Evolutionary conservation across 306 rosid genomes (phyloP).

Genomic region (Ammopiptanthus mongolicus): DNA sequence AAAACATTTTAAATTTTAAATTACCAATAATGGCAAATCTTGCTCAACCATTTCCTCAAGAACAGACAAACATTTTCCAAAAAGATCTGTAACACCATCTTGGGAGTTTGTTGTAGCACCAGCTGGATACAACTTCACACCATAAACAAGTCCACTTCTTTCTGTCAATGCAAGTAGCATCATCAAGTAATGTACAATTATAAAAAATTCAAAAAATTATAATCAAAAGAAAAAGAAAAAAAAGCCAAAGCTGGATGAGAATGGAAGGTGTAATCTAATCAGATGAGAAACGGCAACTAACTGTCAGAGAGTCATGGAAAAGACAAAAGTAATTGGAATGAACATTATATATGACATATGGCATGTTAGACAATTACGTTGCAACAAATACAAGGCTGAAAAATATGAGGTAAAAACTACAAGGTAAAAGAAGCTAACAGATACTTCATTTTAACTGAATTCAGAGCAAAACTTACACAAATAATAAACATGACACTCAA

Average conservation of each 20-base stretch:
- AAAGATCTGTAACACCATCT: slow-evolving; percentile 86
- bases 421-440: neutral
- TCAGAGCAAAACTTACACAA: neutral
- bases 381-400: neutral
- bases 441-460: neutral
- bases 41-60: slow-evolving; percentile 83
- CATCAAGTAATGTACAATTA: neutral
- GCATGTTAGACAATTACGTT: neutral
- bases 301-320: neutral
- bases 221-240: neutral
- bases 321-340: neutral
- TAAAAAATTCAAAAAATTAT: neutral
- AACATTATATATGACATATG: neutral
- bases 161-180: slow-evolving; percentile 38
- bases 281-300: neutral
- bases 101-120: slow-evolving; percentile 95
- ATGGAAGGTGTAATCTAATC: neutral
- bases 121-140: slow-evolving; percentile 90
- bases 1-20: neutral
- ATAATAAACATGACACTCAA: neutral
- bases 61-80: slow-evolving; percentile 76
- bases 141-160: slow-evolving; percentile 68
- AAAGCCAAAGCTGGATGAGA: neutral
- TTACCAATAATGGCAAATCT: slow-evolving; percentile 75
- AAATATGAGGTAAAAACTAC: neutral